These are phyloP conservation scores for Draba incana DNA, from an alignment of 345 rosid genomes.

Conservation along the genomic window DNA sequence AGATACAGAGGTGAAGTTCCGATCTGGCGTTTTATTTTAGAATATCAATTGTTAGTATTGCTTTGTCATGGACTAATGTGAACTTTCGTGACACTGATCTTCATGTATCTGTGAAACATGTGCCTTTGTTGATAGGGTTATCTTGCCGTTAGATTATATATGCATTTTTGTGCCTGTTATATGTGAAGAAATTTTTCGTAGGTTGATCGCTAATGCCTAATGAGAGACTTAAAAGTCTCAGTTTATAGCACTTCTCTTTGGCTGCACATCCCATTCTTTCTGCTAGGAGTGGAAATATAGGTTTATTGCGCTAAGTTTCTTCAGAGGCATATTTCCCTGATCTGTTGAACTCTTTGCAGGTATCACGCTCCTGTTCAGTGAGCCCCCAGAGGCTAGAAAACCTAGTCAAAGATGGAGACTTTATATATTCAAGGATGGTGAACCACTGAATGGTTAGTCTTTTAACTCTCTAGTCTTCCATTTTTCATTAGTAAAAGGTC, in stretches of 20 bases:
- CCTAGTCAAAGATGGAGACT: conserved; percentile 89
- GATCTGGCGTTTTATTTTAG: conserved; percentile 6
- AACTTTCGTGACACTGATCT: conserved; percentile 16
- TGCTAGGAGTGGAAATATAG: conserved; percentile 9
- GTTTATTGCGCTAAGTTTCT: not conserved
- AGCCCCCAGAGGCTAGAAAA: conserved; percentile 93
- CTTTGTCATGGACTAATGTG: not conserved
- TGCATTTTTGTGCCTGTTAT: not conserved
- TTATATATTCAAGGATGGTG: conserved; percentile 87
- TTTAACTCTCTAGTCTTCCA: conserved; percentile 11
- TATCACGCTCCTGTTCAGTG: conserved; percentile 79
- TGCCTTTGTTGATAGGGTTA: conserved; percentile 17
- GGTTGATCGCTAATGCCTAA: not conserved
- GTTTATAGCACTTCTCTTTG: conserved; percentile 5
- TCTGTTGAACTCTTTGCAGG: conserved; percentile 49
- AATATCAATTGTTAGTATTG: conserved; percentile 11
- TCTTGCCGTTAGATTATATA: not conserved
- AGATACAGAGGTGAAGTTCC: conserved; percentile 69
- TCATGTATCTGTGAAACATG: conserved; percentile 18
- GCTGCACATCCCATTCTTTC: not conserved
- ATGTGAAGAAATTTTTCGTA: not conserved
- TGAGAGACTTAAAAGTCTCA: conserved; percentile 4
- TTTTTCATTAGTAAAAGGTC: not conserved
- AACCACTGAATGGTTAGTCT: conserved; percentile 73
- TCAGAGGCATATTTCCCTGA: conserved; percentile 18